phyloP scores from a whole-genome alignment of 345 rosid genomes.

The Hypericum androsaemum region DNA sequence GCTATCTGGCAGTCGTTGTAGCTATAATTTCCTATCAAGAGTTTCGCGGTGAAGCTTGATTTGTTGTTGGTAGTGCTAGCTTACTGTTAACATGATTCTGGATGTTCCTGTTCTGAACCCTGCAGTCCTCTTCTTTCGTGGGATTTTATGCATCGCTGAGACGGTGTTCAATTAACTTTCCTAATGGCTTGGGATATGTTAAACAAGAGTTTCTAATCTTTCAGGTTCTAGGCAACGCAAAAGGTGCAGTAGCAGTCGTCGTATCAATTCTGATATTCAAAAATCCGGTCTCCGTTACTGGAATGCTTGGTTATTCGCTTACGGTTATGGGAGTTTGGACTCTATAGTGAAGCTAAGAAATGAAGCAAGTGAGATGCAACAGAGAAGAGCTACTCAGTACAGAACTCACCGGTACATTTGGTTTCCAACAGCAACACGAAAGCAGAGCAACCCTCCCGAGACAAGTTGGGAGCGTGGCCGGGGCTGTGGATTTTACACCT shows the following conservation, averaged over 20 bases:
- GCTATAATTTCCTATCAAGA: no score
- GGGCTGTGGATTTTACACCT: slow-evolving; percentile 20
- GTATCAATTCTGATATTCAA: slow-evolving; percentile 88
- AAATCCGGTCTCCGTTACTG: slow-evolving; percentile 94
- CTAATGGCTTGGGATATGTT: no score
- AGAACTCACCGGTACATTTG: background rate
- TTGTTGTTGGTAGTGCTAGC: no score
- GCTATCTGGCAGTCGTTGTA: no score
- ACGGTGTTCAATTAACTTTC: no score
- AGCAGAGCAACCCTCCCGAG: slow-evolving; percentile 13
- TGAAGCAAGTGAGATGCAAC: slow-evolving; percentile 50
- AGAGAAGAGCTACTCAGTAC: background rate
- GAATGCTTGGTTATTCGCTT: slow-evolving; percentile 92
- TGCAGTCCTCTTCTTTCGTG: slow-evolving; percentile 7
- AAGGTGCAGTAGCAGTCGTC: slow-evolving; percentile 98
- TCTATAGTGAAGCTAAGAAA: slow-evolving; percentile 97
- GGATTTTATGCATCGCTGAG: no score
- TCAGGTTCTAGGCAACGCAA: slow-evolving; percentile 68
- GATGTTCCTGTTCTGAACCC: slow-evolving; percentile 18
- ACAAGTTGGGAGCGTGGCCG: slow-evolving; percentile 14
- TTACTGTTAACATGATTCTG: slow-evolving; percentile 5
- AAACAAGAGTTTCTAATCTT: background rate
- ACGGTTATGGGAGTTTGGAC: slow-evolving; percentile 86
- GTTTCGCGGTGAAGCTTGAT: no score
- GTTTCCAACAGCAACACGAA: slow-evolving; percentile 17